phyloP scores from a whole-genome alignment of 371 early-diverging fungal genomes.

The Rhizopus microsporus region DNA sequence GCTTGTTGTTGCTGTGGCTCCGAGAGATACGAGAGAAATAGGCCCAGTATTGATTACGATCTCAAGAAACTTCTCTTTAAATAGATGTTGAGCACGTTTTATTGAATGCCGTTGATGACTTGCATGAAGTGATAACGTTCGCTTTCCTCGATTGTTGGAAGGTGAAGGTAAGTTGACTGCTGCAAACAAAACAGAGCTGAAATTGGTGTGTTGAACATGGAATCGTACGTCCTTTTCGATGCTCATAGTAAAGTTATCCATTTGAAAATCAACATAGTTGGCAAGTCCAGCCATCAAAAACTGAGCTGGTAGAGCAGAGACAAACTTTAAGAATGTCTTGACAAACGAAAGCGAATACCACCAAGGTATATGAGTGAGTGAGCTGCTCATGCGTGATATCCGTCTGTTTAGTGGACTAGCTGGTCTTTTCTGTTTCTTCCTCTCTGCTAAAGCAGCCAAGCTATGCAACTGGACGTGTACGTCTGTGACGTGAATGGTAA shows the following conservation, averaged over 20 bases:
- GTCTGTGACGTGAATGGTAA: slow-evolving; percentile 38
- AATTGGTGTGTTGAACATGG: slow-evolving; percentile 25
- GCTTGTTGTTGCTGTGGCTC: neutral
- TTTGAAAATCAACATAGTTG: slow-evolving; percentile 47
- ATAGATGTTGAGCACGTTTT: slow-evolving; percentile 46
- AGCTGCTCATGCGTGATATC: slow-evolving; percentile 33
- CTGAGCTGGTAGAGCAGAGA: slow-evolving; percentile 51
- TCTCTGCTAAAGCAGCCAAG: slow-evolving; percentile 17
- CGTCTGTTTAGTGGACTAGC: slow-evolving; percentile 23
- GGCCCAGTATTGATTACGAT: slow-evolving; percentile 39
- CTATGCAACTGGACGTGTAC: slow-evolving; percentile 28
- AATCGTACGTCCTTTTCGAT: slow-evolving; percentile 24
- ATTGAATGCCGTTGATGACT: slow-evolving; percentile 49
- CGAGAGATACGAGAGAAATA: slow-evolving; percentile 14
- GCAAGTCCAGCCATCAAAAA: slow-evolving; percentile 52
- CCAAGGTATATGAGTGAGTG: slow-evolving; percentile 42
- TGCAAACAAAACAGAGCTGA: slow-evolving; percentile 46
- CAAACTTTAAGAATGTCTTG: slow-evolving; percentile 40
- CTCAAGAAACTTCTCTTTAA: slow-evolving; percentile 52
- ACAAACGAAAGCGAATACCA: slow-evolving; percentile 51
- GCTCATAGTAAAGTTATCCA: slow-evolving; percentile 23
- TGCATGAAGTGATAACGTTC: slow-evolving; percentile 20
- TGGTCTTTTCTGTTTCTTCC: slow-evolving; percentile 7
- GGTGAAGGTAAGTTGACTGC: slow-evolving; percentile 17
- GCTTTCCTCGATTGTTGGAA: slow-evolving; percentile 1